phyloP scores from a whole-genome alignment of 805 yeast genomes.

The Kuraishia floccosa region DNA sequence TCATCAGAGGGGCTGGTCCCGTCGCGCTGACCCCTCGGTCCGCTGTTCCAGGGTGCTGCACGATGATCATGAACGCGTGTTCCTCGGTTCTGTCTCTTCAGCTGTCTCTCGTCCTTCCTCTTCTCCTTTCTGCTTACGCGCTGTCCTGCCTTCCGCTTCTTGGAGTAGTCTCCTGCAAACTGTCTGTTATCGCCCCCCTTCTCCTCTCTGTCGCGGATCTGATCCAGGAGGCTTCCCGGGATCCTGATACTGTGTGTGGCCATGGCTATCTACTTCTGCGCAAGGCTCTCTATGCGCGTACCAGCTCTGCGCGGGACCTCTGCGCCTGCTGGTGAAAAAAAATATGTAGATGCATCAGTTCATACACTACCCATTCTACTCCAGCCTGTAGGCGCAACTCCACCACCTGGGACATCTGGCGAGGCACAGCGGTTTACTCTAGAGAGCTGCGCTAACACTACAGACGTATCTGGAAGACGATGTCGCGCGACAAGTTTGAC shows the following conservation, averaged over 20 bases:
- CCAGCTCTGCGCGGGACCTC: too few relatives aligned
- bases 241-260: conserved; percentile 17
- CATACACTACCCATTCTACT: background rate
- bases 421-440: too few relatives aligned
- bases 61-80: background rate
- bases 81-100: background rate
- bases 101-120: conserved; percentile 2
- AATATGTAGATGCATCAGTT: too few relatives aligned
- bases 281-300: background rate
- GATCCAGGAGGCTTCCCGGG: conserved; percentile 30
- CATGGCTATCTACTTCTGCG: background rate
- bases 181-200: conserved; percentile 19
- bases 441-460: background rate
- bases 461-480: conserved; percentile 1
- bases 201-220: conserved; percentile 22
- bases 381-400: too few relatives aligned
- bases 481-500: conserved; percentile 17
- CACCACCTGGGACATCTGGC: too few relatives aligned
- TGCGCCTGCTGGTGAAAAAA: too few relatives aligned
- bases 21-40: too few relatives aligned
- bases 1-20: too few relatives aligned
- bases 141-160: conserved; percentile 25
- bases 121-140: conserved; percentile 20
- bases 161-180: conserved; percentile 19
- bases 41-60: too few relatives aligned